Base-by-base conservation (phyloP, 2,329 filamentous ascomycete genomes). In the Aspergillus glaucus region DNA sequence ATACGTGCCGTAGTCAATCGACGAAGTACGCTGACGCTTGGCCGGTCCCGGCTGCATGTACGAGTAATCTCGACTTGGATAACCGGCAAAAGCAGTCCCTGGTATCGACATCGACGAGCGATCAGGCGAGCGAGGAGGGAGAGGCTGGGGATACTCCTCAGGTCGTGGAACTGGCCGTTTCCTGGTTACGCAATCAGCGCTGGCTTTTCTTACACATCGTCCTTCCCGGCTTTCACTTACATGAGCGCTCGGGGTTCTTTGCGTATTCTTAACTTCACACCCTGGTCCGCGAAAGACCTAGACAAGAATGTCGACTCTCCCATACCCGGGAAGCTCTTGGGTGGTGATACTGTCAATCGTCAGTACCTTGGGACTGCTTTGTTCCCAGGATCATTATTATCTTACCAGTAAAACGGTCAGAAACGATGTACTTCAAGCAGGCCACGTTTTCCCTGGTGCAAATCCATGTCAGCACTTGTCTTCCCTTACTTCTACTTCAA, bases 231-330 rank as follows among this genome's bases (percentile, higher is more conserved):
- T 15, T 10, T 12, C 34, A 65, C 66, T 61, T 52, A 70, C 70
- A 71, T 61, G 50, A 71, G 55, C n/a, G 78, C 78, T 49, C 87
- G 78, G 41, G 87, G 86, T 66, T 95, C 89, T 65, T 95, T 95
- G 47, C 89, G 82, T 43, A 95, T 77, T 46, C 89, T 79, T 28
- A 95, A 73, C 45, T 88, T 84, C 12, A 95, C 87, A 7, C 90
- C 90, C 64, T 95, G 89, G 59, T 95, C 89, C 55, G 86, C 87
- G 66, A 95, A 92, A 0, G 86, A 84, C 45, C 88, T 79, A 1
- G 89, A 93, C 40, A 95, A 71, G 56, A 84, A 82, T 0, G 88
- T 93, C 1, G 88, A 94, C 66, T 92, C 87, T 42, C 81, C 77
- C 80, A 93, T 85, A 30, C 89, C 87, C 9, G 84, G 84, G 62